phyloP scores from a whole-genome alignment of 352 stramenopile genomes.

The Phytophthora kernoviae region DNA sequence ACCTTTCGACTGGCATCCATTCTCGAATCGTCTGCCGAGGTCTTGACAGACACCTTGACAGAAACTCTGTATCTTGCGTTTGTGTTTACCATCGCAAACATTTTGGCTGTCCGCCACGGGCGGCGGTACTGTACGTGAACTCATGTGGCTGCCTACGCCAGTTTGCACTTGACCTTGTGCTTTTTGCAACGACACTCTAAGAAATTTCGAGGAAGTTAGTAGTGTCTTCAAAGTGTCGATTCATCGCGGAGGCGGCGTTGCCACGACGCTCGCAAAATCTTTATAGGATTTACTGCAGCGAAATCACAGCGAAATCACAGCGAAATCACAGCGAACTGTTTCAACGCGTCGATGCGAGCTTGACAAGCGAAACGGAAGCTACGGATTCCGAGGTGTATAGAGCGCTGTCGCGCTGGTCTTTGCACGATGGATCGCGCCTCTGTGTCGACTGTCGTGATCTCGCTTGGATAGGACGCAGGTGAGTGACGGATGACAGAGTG shows the following conservation, averaged over 20 bases:
- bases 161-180: conserved; percentile 12
- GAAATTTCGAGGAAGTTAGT: conserved; percentile 16
- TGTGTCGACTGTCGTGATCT: conserved; percentile 19
- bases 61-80: too few relatives aligned
- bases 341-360: too few relatives aligned
- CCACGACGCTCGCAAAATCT: conserved; percentile 7
- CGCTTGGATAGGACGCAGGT: conserved; percentile 26
- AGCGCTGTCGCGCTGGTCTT: conserved; percentile 17
- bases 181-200: conserved; percentile 23
- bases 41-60: too few relatives aligned
- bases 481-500: conserved; percentile 29
- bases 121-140: conserved; percentile 5
- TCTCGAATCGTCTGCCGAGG: too few relatives aligned
- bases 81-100: neutral
- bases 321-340: too few relatives aligned
- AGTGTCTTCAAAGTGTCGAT: too few relatives aligned
- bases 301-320: too few relatives aligned
- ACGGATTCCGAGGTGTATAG: conserved; percentile 5
- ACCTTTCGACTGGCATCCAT: too few relatives aligned
- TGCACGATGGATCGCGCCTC: conserved; percentile 15
- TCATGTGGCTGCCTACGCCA: conserved; percentile 27
- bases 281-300: conserved; percentile 6
- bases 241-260: conserved; percentile 1
- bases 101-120: conserved; percentile 7
- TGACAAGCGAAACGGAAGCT: neutral